phyloP scores from a whole-genome alignment of 1,139 yeast genomes.

The Geotrichum armillariae region DNA sequence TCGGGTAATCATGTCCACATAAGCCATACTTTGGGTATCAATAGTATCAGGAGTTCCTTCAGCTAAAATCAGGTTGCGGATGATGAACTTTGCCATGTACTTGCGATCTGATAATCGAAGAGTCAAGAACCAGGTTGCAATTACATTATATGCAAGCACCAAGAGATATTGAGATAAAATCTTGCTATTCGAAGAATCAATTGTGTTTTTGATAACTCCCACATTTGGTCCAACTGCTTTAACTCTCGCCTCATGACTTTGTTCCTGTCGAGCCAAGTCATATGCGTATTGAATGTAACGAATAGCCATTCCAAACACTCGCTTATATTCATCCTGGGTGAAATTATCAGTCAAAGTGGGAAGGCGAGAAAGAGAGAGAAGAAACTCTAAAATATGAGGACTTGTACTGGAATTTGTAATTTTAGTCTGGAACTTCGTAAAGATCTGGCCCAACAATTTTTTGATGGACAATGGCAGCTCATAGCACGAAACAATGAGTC shows the following conservation, averaged over 20 bases:
- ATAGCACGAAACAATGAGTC: constrained; percentile 74
- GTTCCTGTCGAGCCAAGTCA: constrained; percentile 44
- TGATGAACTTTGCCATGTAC: constrained; percentile 59
- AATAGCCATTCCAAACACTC: constrained; percentile 83
- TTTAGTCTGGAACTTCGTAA: constrained; percentile 70
- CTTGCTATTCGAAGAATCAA: constrained; percentile 20
- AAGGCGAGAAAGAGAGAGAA: constrained; percentile 62
- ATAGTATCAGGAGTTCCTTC: constrained; percentile 43
- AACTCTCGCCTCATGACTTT: constrained; percentile 47
- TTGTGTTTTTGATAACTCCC: constrained; percentile 23
- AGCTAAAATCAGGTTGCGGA: constrained; percentile 55
- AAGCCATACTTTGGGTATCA: constrained; percentile 60
- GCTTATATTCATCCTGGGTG: constrained; percentile 71
- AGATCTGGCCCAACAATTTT: constrained; percentile 62
- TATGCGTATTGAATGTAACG: constrained; percentile 72
- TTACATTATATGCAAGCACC: constrained; percentile 65
- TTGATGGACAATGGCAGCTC: constrained; percentile 76
- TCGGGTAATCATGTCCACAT: constrained; percentile 65
- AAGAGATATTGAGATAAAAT: constrained; percentile 59
- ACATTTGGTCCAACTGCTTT: constrained; percentile 36
- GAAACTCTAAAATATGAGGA: constrained; percentile 74
- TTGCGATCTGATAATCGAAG: constrained; percentile 60
- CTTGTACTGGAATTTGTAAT: constrained; percentile 69
- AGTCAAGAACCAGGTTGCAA: constrained; percentile 72
- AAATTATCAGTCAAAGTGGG: constrained; percentile 71